phyloP scores from a whole-genome alignment of 1,284 basidiomycete genomes.

The Apiotrichum siamense region DNA sequence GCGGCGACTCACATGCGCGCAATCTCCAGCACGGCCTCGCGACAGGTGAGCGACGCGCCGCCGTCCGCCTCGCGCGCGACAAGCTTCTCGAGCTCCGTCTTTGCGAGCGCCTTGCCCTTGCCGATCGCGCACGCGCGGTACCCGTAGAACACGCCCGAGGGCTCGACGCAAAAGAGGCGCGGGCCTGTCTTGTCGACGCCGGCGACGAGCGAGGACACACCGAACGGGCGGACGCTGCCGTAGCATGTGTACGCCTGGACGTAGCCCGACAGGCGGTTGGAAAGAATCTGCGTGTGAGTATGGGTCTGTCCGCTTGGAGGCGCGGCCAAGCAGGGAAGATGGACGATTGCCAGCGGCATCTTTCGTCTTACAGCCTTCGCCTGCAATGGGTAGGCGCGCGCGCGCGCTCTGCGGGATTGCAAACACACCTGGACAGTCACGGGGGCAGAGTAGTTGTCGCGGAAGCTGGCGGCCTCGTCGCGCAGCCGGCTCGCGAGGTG shows the following conservation, averaged over 20 bases:
- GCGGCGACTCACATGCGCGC: conserved; percentile 80
- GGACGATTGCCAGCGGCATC: no score
- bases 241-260: conserved; percentile 96
- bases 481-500: conserved; percentile 79
- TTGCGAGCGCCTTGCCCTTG: conserved; percentile 93
- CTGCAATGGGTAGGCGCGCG: no score
- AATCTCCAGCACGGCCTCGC: conserved; percentile 87
- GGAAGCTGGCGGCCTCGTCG: conserved; percentile 73
- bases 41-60: conserved; percentile 50
- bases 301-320: no score
- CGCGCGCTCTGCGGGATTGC: no score
- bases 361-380: no score
- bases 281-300: conserved; percentile 7
- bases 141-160: conserved; percentile 88
- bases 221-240: conserved; percentile 95
- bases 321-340: no score
- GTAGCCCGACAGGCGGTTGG: conserved; percentile 84
- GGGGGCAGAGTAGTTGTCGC: conserved; percentile 68
- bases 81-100: conserved; percentile 97
- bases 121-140: conserved; percentile 92
- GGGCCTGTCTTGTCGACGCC: conserved; percentile 86
- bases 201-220: conserved; percentile 85
- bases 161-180: conserved; percentile 84
- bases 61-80: conserved; percentile 27
- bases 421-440: conserved; percentile 71